Conservation (phyloP, 768 basidiomycete species). For the Boletellus emodensis region DNA sequence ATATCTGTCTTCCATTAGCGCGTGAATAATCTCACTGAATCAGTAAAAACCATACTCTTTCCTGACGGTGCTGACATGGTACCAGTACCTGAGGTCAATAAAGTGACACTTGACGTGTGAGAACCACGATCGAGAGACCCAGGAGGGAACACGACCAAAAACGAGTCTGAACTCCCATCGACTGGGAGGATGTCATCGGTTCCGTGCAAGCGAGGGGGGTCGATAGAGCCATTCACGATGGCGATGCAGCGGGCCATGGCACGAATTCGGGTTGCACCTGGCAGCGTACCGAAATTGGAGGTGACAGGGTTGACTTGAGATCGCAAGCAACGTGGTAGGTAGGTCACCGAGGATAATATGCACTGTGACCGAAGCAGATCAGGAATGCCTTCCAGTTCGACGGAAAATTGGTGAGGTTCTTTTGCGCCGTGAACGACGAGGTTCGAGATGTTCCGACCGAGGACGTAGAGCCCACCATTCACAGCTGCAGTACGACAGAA, state of each 20-base stretch:
- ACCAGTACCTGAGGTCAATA: conserved; percentile 66
- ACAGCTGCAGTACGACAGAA: conserved; percentile 88
- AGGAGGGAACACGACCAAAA: conserved; percentile 74
- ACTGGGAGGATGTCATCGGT: conserved; percentile 7
- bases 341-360: conserved; percentile 47
- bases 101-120: conserved; percentile 49
- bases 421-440: conserved; percentile 28
- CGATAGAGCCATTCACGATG: conserved; percentile 38
- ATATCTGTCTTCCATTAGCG: conserved; percentile 41
- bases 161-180: conserved; percentile 49
- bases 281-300: background rate
- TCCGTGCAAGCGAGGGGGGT: conserved; percentile 29
- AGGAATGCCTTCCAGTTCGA: conserved; percentile 57
- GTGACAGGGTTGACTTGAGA: conserved; percentile 18
- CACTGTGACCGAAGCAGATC: conserved; percentile 53
- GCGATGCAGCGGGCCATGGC: conserved; percentile 48
- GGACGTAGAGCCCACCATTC: conserved; percentile 66
- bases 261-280: background rate
- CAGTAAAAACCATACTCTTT: conserved; percentile 41
- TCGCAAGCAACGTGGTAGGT: conserved; percentile 30
- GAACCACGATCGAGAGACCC: conserved; percentile 47
- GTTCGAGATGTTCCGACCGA: conserved; percentile 43
- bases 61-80: conserved; percentile 71
- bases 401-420: conserved; percentile 31
- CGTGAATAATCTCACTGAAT: background rate